phyloP scores from a whole-genome alignment of 1,284 basidiomycete genomes.

The Leccinum olivaceoglutinosum region DNA sequence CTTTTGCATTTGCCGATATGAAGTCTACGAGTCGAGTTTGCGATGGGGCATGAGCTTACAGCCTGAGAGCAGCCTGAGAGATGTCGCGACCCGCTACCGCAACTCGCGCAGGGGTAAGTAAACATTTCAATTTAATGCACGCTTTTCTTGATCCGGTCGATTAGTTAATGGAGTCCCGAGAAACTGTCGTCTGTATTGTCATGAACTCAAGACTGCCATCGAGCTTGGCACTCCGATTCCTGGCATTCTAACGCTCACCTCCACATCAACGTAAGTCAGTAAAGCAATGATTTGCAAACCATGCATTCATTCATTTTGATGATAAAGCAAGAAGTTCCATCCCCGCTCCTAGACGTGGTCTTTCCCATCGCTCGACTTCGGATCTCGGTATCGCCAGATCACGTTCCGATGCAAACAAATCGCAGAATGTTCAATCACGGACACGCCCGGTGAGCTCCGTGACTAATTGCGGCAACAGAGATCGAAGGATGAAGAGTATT shows the following conservation, averaged over 20 bases:
- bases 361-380: conserved; percentile 72
- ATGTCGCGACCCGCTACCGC: conserved; percentile 97
- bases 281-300: not conserved
- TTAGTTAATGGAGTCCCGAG: conserved; percentile 96
- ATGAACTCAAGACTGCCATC: conserved; percentile 95
- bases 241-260: conserved; percentile 91
- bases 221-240: conserved; percentile 93
- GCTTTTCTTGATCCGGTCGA: conserved; percentile 15
- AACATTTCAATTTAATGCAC: conserved; percentile 1
- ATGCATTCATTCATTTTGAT: conserved; percentile 34
- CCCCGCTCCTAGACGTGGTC: conserved; percentile 90
- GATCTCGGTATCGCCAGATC: conserved; percentile 88
- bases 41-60: conserved; percentile 81
- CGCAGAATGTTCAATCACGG: conserved; percentile 88
- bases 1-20: conserved; percentile 99
- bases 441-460: conserved; percentile 63
- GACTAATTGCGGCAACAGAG: conserved; percentile 63
- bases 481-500: conserved; percentile 60
- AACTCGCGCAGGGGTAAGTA: conserved; percentile 82
- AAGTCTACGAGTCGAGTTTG: conserved; percentile 98
- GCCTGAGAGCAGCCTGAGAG: conserved; percentile 30
- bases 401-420: conserved; percentile 91
- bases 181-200: conserved; percentile 94
- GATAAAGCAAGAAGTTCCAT: conserved; percentile 95
- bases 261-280: conserved; percentile 82